Percentiles rank a stretch among this genome's conserved stretches.
Evolutionary conservation across 208 protist species (phyloP).

Genomic region (Tritrichomonas musculus): DNA sequence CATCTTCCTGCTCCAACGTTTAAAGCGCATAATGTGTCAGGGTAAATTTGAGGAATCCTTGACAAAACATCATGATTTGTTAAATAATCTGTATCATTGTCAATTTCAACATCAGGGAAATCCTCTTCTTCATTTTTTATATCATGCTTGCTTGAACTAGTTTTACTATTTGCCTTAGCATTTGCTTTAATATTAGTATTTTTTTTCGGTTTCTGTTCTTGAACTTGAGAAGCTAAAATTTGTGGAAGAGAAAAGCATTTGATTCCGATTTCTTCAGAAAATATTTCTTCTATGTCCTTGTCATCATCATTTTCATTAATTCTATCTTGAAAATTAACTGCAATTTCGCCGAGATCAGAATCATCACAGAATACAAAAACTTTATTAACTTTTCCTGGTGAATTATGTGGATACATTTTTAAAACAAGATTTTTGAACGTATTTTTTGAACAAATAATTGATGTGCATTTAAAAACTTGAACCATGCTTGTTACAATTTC

Average conservation of each 20-base stretch:
- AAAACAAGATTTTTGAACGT: neutral
- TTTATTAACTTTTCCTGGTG: neutral
- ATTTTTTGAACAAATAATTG: neutral
- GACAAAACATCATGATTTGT: too few species aligned
- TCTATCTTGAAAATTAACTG: neutral
- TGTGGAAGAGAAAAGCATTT: neutral
- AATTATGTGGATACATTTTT: too few species aligned
- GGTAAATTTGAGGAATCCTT: neutral
- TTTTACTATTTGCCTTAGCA: too few species aligned
- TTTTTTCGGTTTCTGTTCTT: neutral
- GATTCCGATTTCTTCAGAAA: neutral
- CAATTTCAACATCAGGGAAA: neutral
- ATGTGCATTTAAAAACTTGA: neutral
- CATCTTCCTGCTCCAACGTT: neutral
- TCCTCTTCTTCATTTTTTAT: neutral
- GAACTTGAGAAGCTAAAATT: neutral
- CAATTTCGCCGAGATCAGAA: neutral
- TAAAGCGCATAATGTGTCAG: neutral
- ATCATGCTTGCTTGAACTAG: too few species aligned
- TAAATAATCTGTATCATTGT: slow-evolving; percentile 10
- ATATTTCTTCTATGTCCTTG: too few species aligned
- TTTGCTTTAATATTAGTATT: too few species aligned
- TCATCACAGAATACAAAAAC: neutral
- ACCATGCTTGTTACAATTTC: neutral
- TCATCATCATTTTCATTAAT: too few species aligned